phyloP scores from a whole-genome alignment of 2,329 filamentous ascomycete species.

The Botryotinia globosa region DNA sequence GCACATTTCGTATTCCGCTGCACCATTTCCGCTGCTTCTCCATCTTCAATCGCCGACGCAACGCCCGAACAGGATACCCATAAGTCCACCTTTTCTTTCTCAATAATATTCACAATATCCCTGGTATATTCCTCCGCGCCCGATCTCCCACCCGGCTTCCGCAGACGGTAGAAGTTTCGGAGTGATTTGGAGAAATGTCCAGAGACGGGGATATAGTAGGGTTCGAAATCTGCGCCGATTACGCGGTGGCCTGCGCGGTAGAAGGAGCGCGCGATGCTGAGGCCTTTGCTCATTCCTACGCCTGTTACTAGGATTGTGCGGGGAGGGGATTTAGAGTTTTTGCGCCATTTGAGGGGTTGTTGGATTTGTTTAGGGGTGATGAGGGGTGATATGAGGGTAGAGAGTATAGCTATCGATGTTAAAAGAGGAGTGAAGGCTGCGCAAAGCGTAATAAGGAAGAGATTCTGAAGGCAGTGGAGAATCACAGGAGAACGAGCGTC shows the following conservation, averaged over 20 bases:
- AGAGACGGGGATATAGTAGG: constrained; percentile 45
- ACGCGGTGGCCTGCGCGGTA: constrained; percentile 64
- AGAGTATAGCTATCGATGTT: constrained; percentile 27
- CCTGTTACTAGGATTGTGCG: constrained; percentile 67
- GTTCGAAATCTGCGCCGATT: constrained; percentile 65
- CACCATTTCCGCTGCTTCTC: constrained; percentile 58
- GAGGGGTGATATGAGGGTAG: constrained; percentile 25
- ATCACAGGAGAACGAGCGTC: constrained; percentile 24
- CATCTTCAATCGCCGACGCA: constrained; percentile 58
- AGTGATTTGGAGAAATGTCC: constrained; percentile 60
- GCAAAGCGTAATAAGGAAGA: constrained; percentile 42
- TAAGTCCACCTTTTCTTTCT: constrained; percentile 60
- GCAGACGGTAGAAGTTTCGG: constrained; percentile 51
- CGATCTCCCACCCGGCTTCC: neutral
- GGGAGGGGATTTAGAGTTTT: constrained; percentile 12
- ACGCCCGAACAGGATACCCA: constrained; percentile 61
- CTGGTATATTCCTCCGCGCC: constrained; percentile 51
- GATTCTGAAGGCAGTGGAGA: constrained; percentile 48
- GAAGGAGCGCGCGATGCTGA: constrained; percentile 64
- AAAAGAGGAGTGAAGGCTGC: constrained; percentile 28
- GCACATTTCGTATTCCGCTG: constrained; percentile 56
- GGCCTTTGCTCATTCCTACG: constrained; percentile 68
- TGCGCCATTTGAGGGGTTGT: constrained; percentile 27
- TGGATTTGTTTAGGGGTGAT: constrained; percentile 23
- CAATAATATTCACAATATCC: constrained; percentile 56